These are phyloP conservation scores for Panicum virgatum DNA, from an alignment of 202 grass and related monocot genomes.

Conservation along the genomic window DNA sequence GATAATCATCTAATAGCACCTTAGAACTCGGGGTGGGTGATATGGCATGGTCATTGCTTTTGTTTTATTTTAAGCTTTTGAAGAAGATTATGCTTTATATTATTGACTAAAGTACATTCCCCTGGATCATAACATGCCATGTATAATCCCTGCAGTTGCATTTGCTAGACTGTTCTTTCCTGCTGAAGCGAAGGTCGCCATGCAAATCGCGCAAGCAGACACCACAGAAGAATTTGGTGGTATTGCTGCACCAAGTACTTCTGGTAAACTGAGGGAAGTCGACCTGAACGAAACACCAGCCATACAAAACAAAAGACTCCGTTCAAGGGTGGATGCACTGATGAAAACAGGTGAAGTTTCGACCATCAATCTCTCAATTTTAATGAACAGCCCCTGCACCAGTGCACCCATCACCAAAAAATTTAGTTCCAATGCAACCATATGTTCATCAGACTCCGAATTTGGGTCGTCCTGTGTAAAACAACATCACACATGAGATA, in stretches of 20 bases:
- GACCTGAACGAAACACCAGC: constrained; percentile 91
- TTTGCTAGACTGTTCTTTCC: constrained; percentile 95
- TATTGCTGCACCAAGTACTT: constrained; percentile 49
- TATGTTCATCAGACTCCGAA: neutral
- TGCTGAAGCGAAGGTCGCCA: constrained; percentile 85
- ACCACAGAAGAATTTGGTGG: constrained; percentile 60
- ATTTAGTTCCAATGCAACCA: neutral
- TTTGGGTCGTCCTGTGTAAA: too few relatives aligned
- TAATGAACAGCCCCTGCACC: neutral
- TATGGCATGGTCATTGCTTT: neutral
- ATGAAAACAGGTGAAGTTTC: constrained; percentile 68
- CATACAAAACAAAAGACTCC: constrained; percentile 81
- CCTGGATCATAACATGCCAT: constrained; percentile 3
- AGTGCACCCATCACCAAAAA: neutral
- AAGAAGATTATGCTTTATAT: neutral
- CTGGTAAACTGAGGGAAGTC: constrained; percentile 80
- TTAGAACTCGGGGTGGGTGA: neutral
- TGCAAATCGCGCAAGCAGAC: constrained; percentile 95
- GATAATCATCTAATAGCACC: neutral
- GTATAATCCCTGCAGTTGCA: constrained; percentile 63
- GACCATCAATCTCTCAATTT: neutral
- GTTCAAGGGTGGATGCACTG: constrained; percentile 73
- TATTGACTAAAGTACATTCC: neutral
- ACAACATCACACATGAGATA: neutral
- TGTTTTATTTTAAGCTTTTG: neutral